phyloP scores from a whole-genome alignment of 805 yeast species.

The Torulaspora microellipsoides region DNA sequence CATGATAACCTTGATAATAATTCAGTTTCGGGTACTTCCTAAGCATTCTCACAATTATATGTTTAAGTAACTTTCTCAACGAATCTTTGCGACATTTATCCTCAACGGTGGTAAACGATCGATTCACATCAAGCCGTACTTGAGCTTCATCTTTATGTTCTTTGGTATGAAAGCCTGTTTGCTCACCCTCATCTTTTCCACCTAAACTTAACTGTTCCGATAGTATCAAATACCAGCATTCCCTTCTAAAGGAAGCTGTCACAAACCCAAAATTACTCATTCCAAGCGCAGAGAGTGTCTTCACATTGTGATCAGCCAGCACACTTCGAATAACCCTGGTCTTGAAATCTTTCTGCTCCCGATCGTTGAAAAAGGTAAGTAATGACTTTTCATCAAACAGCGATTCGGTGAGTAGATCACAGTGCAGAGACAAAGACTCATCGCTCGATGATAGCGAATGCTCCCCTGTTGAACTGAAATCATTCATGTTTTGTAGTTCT shows the following conservation, averaged over 20 bases:
- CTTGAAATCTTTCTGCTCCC: conserved; percentile 13
- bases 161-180: conserved; percentile 17
- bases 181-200: background rate
- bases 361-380: conserved; percentile 10
- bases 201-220: conserved; percentile 17
- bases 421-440: conserved; percentile 8
- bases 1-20: conserved; percentile 94
- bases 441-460: conserved; percentile 5
- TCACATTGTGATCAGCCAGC: conserved; percentile 12
- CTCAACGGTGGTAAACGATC: conserved; percentile 51
- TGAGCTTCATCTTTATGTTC: conserved; percentile 72
- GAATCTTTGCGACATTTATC: conserved; percentile 19
- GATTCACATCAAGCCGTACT: conserved; percentile 67
- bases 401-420: conserved; percentile 12
- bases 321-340: conserved; percentile 15
- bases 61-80: conserved; percentile 25
- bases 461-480: background rate
- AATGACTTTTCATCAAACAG: conserved; percentile 14
- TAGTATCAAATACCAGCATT: conserved; percentile 31
- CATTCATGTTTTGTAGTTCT: background rate
- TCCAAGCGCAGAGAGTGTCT: conserved; percentile 20
- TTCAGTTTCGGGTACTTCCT: conserved; percentile 56
- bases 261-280: conserved; percentile 26
- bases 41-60: conserved; percentile 50
- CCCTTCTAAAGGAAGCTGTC: conserved; percentile 14